Conservation (phyloP, 352 stramenopile species). For the Pythium diclinum region DNA sequence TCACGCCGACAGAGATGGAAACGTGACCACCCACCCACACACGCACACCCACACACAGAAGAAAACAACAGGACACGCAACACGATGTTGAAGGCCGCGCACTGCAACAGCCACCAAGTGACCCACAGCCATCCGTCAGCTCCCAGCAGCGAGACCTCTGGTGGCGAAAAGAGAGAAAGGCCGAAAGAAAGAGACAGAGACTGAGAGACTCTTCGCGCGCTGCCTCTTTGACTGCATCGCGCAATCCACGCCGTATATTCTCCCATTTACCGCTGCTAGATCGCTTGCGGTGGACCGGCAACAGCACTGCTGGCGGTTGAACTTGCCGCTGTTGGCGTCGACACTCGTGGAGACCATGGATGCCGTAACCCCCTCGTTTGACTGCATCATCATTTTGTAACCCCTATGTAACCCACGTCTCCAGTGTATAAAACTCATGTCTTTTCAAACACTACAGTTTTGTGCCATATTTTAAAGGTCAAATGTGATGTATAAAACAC, state of each 20-base stretch:
- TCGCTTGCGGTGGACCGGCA: neutral
- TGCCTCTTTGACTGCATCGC: too few relatives aligned
- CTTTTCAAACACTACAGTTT: too few relatives aligned
- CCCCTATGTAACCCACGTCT: neutral
- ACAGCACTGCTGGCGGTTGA: neutral
- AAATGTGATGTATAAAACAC: constrained; percentile 21
- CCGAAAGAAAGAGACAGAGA: neutral
- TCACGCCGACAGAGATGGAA: neutral
- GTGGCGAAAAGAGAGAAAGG: too few relatives aligned
- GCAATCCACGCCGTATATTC: neutral
- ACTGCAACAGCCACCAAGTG: neutral
- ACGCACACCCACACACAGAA: too few relatives aligned
- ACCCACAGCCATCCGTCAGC: too few relatives aligned
- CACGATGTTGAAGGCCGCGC: neutral
- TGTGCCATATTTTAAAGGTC: too few relatives aligned
- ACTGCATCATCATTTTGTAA: constrained; percentile 4
- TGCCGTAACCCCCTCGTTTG: neutral
- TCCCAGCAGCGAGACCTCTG: neutral
- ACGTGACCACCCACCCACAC: neutral
- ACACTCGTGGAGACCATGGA: neutral
- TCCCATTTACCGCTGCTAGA: neutral
- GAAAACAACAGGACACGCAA: too few relatives aligned
- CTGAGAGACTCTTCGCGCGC: too few relatives aligned
- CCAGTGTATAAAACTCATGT: neutral
- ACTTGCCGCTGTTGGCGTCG: neutral